phyloP scores from a whole-genome alignment of 225 moss, liverwort and hornwort species.

The Pseudisothecium myosuroides region DNA sequence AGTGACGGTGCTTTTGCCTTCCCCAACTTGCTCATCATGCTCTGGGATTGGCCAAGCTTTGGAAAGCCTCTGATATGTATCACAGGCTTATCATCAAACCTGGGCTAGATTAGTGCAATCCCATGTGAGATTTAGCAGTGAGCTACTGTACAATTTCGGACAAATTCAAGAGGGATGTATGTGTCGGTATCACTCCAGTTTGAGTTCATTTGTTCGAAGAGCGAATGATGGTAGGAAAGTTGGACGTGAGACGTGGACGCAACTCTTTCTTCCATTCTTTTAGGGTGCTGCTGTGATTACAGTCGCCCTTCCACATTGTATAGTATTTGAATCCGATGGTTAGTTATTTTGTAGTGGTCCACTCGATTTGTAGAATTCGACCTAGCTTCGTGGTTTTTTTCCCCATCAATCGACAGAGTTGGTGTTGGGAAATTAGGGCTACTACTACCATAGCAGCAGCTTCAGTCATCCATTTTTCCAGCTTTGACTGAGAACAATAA shows the following conservation, averaged over 20 bases:
- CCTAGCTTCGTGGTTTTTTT: background rate
- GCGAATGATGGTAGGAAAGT: conserved; percentile 9
- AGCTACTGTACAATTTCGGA: conserved; percentile 1
- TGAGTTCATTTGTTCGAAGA: conserved; percentile 40
- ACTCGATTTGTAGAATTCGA: background rate
- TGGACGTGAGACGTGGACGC: background rate
- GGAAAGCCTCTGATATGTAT: background rate
- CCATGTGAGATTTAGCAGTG: background rate
- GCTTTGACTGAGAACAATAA: conserved; percentile 29
- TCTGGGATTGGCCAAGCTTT: background rate
- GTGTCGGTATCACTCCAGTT: background rate
- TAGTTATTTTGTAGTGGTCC: background rate
- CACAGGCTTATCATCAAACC: background rate
- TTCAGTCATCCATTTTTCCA: conserved; percentile 26
- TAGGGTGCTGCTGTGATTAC: conserved; percentile 47
- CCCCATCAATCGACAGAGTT: conserved; percentile 4
- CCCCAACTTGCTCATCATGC: background rate
- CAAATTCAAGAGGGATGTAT: background rate
- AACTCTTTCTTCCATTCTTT: conserved; percentile 36
- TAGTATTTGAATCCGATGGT: background rate
- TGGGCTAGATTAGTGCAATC: background rate
- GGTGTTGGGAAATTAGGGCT: conserved; percentile 7
- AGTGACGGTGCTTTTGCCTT: background rate
- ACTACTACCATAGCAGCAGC: background rate
- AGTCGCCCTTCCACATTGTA: conserved; percentile 30